These are phyloP conservation scores for Amanita molliuscula DNA, from an alignment of 768 basidiomycete species.

Conservation along the genomic window DNA sequence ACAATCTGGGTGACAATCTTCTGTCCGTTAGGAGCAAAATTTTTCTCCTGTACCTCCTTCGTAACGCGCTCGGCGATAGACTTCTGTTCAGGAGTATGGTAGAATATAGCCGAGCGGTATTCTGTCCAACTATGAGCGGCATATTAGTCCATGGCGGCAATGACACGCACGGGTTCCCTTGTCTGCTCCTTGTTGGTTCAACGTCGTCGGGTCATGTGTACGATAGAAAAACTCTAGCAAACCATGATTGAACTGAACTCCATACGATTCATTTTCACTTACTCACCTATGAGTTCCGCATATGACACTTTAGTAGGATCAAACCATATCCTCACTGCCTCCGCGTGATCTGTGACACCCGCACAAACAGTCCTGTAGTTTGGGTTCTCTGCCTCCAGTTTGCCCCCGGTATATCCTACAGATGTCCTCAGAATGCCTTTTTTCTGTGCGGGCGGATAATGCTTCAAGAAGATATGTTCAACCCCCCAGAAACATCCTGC, in stretches of 20 bases:
- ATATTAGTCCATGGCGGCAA: background rate
- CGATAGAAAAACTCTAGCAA: slow-evolving; percentile 86
- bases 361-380: slow-evolving; percentile 68
- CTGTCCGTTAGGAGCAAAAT: slow-evolving; percentile 63
- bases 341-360: slow-evolving; percentile 81
- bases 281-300: slow-evolving; percentile 77
- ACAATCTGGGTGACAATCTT: slow-evolving; percentile 75
- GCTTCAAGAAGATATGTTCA: slow-evolving; percentile 76
- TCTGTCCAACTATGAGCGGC: slow-evolving; percentile 32
- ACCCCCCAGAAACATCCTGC: slow-evolving; percentile 82
- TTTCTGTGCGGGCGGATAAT: slow-evolving; percentile 58
- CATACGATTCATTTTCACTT: background rate
- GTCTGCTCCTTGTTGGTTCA: slow-evolving; percentile 72
- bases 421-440: slow-evolving; percentile 67
- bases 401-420: slow-evolving; percentile 78
- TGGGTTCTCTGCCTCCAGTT: slow-evolving; percentile 41
- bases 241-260: background rate
- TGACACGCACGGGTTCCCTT: slow-evolving; percentile 58
- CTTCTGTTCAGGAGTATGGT: slow-evolving; percentile 60
- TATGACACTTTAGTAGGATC: slow-evolving; percentile 72
- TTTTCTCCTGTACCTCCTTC: slow-evolving; percentile 71
- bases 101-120: slow-evolving; percentile 92
- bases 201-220: slow-evolving; percentile 86
- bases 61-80: slow-evolving; percentile 68
- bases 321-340: slow-evolving; percentile 79